Percentiles rank a stretch among this genome's conserved stretches.
Evolutionary conservation across 805 yeast genomes (phyloP).

Genomic region (Kodamaea fukazawae): DNA sequence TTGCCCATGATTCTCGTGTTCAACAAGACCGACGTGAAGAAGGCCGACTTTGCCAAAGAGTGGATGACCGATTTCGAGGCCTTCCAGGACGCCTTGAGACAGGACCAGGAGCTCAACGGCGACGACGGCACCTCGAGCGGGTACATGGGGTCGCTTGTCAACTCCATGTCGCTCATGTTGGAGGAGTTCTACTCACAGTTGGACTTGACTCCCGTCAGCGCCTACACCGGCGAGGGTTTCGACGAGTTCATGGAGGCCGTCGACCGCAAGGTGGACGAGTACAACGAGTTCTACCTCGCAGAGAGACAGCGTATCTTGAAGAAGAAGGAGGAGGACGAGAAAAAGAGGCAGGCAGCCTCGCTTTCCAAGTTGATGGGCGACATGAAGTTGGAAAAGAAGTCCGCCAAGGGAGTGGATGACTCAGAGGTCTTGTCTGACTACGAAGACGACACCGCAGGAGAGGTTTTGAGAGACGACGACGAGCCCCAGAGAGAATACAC

Average conservation of each 20-base stretch:
- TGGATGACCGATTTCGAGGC: conserved; percentile 98
- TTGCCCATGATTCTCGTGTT: conserved; percentile 95
- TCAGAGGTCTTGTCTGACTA: conserved; percentile 53
- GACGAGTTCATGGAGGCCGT: conserved; percentile 86
- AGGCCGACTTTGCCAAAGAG: conserved; percentile 83
- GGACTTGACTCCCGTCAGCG: conserved; percentile 89
- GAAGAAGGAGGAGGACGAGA: conserved; percentile 74
- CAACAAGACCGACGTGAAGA: conserved; percentile 88
- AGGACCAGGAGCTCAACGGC: conserved; percentile 64
- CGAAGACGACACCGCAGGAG: conserved; percentile 45
- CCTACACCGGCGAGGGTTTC: conserved; percentile 91
- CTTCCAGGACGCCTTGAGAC: conserved; percentile 75
- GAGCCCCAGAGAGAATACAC: conserved; percentile 62
- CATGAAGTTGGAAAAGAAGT: conserved; percentile 56
- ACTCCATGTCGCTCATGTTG: conserved; percentile 91
- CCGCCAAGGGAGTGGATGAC: conserved; percentile 21
- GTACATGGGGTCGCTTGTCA: conserved; percentile 90
- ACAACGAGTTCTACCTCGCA: conserved; percentile 72
- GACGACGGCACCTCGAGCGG: conserved; percentile 67
- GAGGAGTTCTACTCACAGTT: conserved; percentile 94
- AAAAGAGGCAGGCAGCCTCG: conserved; percentile 65
- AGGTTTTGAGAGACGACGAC: conserved; percentile 47
- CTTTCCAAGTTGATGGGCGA: conserved; percentile 80
- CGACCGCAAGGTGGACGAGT: conserved; percentile 84
- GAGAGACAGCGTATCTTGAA: conserved; percentile 82